Base-by-base conservation (phyloP, 2,329 filamentous ascomycete species). In the Cytospora paraplurivora region DNA sequence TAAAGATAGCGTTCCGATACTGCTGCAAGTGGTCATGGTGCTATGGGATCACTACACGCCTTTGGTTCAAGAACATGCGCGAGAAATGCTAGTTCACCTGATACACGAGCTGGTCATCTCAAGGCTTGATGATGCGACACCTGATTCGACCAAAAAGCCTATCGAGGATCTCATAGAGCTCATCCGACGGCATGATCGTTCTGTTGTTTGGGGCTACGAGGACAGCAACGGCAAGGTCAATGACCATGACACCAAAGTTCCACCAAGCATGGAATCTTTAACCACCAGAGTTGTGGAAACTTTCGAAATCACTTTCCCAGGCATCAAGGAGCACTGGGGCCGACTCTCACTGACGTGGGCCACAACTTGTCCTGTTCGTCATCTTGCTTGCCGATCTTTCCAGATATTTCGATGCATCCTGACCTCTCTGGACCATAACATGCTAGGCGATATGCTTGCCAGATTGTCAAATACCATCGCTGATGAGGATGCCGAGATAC, bases 1-100 rank as follows among this genome's bases (percentile, higher is more conserved):
- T 2, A 82, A 87, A 19, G 92, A 97, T 54, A 91, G 90, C 69
- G 85, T 98, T 3, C 92, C 94, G 1, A 84, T 96, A 33, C 80
- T 99, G 21, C 80, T 99, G 15, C 95, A 99, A 75, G 91, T 97
- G 10, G 89, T 97, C 6, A 88, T 94, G 13, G 92, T 98, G 4
- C 84, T 98, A 1, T 99, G 95, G 95, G 96, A 99, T 74, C 94
- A 98, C 72, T 97, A 99, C 71, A 97, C 92, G 1, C 88, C 92
- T 3, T 85, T 97, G 12, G 95, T 99, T 1, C 94, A 98, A 74
- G 95, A 98, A 69, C 94, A 99, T 75, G 93, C 96, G 35, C 88
- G 93, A 56, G 95, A 99, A 76, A 97, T 99, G 93, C 85, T 99
- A 17, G 93, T 99, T 1, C 95, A 99, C 78, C 83, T 99, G 19